Evolutionary conservation across 768 basidiomycete genomes (phyloP).

Genomic region (Auricularia sp.): DNA sequence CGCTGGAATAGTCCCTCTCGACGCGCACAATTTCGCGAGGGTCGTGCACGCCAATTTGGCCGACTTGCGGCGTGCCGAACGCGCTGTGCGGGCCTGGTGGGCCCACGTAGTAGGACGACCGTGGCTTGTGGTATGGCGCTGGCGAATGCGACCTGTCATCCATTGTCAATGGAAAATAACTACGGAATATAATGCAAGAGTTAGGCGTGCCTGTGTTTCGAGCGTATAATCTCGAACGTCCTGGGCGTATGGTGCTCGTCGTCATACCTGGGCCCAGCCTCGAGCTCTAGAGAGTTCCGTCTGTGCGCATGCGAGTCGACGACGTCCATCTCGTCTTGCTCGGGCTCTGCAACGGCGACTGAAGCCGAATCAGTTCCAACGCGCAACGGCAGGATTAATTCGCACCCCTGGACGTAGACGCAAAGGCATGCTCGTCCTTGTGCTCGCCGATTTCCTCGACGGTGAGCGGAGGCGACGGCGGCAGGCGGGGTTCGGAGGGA

Average conservation of each 20-base stretch:
- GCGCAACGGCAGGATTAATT: not conserved
- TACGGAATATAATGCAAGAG: not conserved
- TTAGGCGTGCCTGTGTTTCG: not conserved
- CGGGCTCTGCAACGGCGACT: not conserved
- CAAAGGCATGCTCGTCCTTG: not conserved
- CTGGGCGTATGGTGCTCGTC: not conserved
- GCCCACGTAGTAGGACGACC: constrained; percentile 77
- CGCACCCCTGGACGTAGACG: not conserved
- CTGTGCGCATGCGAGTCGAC: not conserved
- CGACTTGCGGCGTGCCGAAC: constrained; percentile 70
- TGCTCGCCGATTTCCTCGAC: not conserved
- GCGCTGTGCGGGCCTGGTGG: constrained; percentile 68
- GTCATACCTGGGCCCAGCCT: not conserved
- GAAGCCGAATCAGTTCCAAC: not conserved
- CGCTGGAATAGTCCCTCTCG: constrained; percentile 85
- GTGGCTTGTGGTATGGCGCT: constrained; percentile 42
- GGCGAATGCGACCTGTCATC: not conserved
- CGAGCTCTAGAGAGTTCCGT: not conserved
- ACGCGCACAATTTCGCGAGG: constrained; percentile 87
- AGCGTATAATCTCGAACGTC: constrained; percentile 8
- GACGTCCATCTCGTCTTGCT: not conserved
- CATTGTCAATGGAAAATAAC: not conserved
- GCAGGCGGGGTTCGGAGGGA: not conserved
- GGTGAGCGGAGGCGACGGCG: not conserved
- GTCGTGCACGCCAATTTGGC: constrained; percentile 79